phyloP scores from a whole-genome alignment of 768 basidiomycete species.

The Hypholoma sublateritium region DNA sequence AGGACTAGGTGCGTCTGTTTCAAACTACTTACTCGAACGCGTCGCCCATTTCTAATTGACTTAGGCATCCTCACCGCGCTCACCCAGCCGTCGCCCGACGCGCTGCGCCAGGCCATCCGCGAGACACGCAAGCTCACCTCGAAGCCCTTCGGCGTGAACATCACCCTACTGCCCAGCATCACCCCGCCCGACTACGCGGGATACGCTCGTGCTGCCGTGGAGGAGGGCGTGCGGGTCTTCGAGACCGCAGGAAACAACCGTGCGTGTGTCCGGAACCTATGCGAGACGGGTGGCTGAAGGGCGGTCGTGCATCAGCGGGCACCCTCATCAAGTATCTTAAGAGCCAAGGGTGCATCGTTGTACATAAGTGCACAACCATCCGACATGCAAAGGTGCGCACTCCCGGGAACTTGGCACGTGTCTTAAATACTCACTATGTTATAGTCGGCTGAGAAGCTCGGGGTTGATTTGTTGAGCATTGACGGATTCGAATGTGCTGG shows the following conservation, averaged over 20 bases:
- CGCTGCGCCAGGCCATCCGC: constrained; percentile 75
- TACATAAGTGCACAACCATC: constrained; percentile 90
- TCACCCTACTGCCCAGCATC: constrained; percentile 86
- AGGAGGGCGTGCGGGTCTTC: constrained; percentile 85
- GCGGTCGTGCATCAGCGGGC: constrained; percentile 48
- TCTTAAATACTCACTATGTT: not conserved
- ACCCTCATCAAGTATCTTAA: constrained; percentile 82
- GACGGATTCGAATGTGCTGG: constrained; percentile 95
- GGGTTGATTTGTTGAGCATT: constrained; percentile 87
- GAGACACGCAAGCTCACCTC: constrained; percentile 70
- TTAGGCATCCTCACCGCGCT: constrained; percentile 82
- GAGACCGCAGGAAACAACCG: constrained; percentile 94
- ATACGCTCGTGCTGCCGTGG: constrained; percentile 77
- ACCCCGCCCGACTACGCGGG: constrained; percentile 90
- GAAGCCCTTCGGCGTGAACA: constrained; percentile 83
- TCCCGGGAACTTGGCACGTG: not conserved
- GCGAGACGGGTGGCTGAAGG: not conserved
- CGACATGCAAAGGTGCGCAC: constrained; percentile 73
- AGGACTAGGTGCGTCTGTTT: constrained; percentile 58
- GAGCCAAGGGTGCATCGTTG: constrained; percentile 69
- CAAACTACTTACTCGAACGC: not conserved
- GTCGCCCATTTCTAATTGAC: not conserved
- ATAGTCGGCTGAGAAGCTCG: constrained; percentile 57
- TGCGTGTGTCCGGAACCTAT: constrained; percentile 32
- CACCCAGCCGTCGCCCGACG: constrained; percentile 84